Evolutionary conservation across 257 asterid species (phyloP), one percentile per base, ranked within the genome.

Genomic region (Perilla frutescens): DNA sequence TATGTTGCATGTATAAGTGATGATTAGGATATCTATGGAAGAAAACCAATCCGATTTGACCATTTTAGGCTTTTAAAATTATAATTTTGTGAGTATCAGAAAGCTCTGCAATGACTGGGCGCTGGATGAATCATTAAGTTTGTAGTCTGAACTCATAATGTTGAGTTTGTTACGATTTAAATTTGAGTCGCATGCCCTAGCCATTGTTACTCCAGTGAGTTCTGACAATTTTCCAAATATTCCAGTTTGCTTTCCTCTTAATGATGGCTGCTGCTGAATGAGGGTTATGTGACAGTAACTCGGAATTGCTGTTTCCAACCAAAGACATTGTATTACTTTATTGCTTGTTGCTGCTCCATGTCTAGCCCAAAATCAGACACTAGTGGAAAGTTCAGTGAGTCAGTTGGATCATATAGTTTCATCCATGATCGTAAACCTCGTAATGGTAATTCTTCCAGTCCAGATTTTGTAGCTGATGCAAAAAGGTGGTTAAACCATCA

Each of bases 341-440:
- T 34, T 61, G 66, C 79, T 75, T 15, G 55, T 81, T 72, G 34
- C 14, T 71, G 61, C 66, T 74, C 85, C 45, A 84, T 86, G 87
- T 86, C 85, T 84, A 68, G 81, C 14, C 70, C 50, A 9, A 77
- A 77, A 44, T 74, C 82, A 60, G 77, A 75, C 70, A 76, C 80
- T 2, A 29, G 48, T 73, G 81, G 79, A 54, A 76, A 78, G 47
- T 68, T 81, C 57, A 73, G 83, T 64, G 84, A 82, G 75, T 81
- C 87, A 9, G 54, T 69, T 74, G 84, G 53, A 34, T 73, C 80
- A 2, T 79, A 75, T 54, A n/a, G 83, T 56, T 79, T 81, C 76
- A 31, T 73, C 71, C 69, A 7, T 48, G 84, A 71, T 49, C 12
- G 66, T 60, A 84, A 36, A 65, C 60, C 53, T 72, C 65, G 73